A percentile compares a stretch with the other conserved stretches of the same genome.
Evolutionary conservation across 352 stramenopile species (phyloP).

Genomic region (Labyrinthula sp.): DNA sequence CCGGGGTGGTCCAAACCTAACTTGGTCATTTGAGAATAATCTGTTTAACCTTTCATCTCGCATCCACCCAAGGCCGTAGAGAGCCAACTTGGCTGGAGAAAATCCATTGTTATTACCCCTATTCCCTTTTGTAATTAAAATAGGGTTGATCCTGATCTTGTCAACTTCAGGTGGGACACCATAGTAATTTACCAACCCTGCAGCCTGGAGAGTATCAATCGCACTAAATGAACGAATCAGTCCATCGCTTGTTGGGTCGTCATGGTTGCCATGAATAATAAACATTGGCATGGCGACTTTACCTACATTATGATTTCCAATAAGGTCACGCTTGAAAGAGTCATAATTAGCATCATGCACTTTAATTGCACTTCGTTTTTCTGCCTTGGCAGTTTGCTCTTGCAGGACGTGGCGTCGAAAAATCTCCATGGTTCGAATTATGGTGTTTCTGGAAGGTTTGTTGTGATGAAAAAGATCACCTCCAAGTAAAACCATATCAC

Average conservation of each 20-base stretch:
- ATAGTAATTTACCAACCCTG: conserved; percentile 98
- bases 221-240: conserved; percentile 56
- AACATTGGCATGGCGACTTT: conserved; percentile 87
- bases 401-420: conserved; percentile 79
- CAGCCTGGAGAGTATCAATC: conserved; percentile 73
- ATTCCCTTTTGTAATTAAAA: conserved; percentile 78
- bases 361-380: not conserved
- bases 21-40: conserved; percentile 30
- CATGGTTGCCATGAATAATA: conserved; percentile 96
- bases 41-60: conserved; percentile 85
- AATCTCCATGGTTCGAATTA: conserved; percentile 89
- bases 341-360: conserved; percentile 49
- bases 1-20: conserved; percentile 30
- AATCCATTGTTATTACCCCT: too few species aligned
- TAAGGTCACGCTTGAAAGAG: conserved; percentile 75
- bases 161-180: conserved; percentile 63
- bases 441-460: conserved; percentile 76
- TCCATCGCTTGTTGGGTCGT: conserved; percentile 79
- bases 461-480: conserved; percentile 98
- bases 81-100: conserved; percentile 78
- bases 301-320: conserved; percentile 74
- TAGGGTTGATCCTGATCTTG: conserved; percentile 73
- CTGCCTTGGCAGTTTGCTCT: conserved; percentile 30
- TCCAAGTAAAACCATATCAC: conserved; percentile 74
- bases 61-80: conserved; percentile 94